Conservation (phyloP, 257 asterid genomes). For the Solanum rostratum region DNA sequence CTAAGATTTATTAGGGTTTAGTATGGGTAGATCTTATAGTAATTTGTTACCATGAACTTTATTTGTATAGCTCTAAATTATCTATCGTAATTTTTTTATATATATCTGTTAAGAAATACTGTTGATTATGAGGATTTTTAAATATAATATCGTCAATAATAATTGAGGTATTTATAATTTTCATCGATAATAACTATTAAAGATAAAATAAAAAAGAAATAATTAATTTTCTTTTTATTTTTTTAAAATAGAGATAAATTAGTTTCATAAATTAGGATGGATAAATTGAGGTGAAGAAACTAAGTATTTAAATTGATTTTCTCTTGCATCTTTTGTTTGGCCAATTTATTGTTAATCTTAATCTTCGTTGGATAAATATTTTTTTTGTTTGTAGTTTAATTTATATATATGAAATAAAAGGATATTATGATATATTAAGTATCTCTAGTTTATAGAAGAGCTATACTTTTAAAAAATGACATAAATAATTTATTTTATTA, state of each 20-base stretch:
- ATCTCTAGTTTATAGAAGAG: too few relatives aligned
- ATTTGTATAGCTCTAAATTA: background rate
- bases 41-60: background rate
- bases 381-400: background rate
- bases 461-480: background rate
- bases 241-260: background rate
- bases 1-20: background rate
- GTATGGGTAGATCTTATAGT: background rate
- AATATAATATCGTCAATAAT: background rate
- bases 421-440: too few relatives aligned
- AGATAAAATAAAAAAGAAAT: too few relatives aligned
- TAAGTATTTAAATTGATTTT: background rate
- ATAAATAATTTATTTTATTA: background rate
- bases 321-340: background rate
- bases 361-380: background rate
- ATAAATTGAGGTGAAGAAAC: background rate
- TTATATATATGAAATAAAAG: background rate
- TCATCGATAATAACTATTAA: background rate
- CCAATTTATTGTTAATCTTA: background rate
- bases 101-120: background rate
- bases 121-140: background rate
- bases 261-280: background rate
- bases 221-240: background rate
- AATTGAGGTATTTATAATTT: background rate
- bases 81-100: background rate